phyloP scores from a whole-genome alignment of 2,329 filamentous ascomycete species.

The Daldinia sp. region DNA sequence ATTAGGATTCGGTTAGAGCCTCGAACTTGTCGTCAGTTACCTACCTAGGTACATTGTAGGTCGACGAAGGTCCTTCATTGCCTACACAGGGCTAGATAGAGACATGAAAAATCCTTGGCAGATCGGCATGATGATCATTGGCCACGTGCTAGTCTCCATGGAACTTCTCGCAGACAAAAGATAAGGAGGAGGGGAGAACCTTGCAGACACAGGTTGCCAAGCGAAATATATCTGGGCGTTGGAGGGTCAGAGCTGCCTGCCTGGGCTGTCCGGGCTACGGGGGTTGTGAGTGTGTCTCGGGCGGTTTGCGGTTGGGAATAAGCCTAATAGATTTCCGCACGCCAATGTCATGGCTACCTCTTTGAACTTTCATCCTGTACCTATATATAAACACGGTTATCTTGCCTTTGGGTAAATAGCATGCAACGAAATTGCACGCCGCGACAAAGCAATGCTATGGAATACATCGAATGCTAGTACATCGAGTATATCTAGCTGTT shows the following conservation, averaged over 20 bases:
- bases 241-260: background rate
- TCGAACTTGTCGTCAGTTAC: constrained; percentile 8
- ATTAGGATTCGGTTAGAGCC: constrained; percentile 14
- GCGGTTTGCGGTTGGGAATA: background rate
- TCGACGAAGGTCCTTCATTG: constrained; percentile 9
- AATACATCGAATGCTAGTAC: too few species aligned
- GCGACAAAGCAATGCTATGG: background rate
- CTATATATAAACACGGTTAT: too few species aligned
- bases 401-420: background rate
- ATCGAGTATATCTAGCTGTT: background rate
- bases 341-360: too few species aligned
- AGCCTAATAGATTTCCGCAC: constrained; percentile 1
- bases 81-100: background rate
- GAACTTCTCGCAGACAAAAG: constrained; percentile 29
- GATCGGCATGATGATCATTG: constrained; percentile 38
- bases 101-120: constrained; percentile 18
- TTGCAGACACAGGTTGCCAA: constrained; percentile 16
- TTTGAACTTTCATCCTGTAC: too few species aligned
- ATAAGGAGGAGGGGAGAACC: constrained; percentile 33
- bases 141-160: constrained; percentile 39
- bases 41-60: constrained; percentile 2
- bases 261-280: background rate
- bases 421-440: constrained; percentile 5
- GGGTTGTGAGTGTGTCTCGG: too few species aligned
- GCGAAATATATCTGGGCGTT: constrained; percentile 7